Conservation (phyloP, 1,139 yeast species). For the Nakaseomyces nivariensis region DNA sequence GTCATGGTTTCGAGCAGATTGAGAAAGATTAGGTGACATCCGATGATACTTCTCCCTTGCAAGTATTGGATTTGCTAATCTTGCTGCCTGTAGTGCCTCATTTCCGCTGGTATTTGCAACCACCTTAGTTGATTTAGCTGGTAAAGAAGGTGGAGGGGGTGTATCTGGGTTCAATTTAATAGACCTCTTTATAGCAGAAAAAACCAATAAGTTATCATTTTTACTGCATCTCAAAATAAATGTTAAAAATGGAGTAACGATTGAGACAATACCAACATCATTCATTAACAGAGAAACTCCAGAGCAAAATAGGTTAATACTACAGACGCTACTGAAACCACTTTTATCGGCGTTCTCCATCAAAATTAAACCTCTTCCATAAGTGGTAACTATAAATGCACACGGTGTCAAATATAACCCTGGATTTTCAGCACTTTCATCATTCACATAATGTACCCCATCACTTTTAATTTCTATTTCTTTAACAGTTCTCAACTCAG, state of each 20-base stretch:
- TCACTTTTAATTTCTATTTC: not conserved
- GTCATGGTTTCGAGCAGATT: not conserved
- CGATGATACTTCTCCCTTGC: conserved; percentile 5
- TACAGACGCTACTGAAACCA: not conserved
- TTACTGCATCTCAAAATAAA: conserved; percentile 2
- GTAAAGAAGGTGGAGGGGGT: conserved; percentile 7
- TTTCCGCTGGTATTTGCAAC: conserved; percentile 1
- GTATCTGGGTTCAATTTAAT: conserved; percentile 6
- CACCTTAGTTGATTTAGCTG: conserved; percentile 5
- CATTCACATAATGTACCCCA: not conserved
- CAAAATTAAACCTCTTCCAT: not conserved
- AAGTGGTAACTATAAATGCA: conserved; percentile 1
- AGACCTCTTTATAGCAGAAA: conserved; percentile 2
- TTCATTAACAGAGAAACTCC: not conserved
- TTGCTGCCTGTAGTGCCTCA: conserved; percentile 17
- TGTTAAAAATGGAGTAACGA: not conserved
- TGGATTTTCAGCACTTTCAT: not conserved
- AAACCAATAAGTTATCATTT: not conserved
- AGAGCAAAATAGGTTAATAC: not conserved
- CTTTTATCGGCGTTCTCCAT: not conserved
- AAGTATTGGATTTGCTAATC: conserved; percentile 13
- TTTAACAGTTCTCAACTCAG: not conserved
- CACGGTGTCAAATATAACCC: not conserved
- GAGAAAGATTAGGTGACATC: not conserved
- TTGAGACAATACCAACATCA: not conserved